phyloP scores from a whole-genome alignment of 305 asterid genomes.

The Stenogyne calaminthoides region DNA sequence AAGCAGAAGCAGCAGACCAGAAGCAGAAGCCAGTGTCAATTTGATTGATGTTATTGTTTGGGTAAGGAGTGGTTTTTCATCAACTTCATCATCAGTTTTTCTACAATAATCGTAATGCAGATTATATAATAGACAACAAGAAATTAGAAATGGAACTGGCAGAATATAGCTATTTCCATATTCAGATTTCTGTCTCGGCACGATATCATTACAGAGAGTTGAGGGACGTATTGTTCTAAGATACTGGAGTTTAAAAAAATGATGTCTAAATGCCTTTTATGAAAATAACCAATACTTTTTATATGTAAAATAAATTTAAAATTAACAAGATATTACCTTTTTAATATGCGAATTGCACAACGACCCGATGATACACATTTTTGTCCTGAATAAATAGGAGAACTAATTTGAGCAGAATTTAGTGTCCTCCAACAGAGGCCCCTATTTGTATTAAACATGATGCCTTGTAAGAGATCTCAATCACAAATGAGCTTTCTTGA shows the following conservation, averaged over 20 bases:
- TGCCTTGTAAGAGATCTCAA: not conserved
- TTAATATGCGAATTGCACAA: too few relatives aligned
- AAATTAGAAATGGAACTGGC: not conserved
- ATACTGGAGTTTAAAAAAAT: too few relatives aligned
- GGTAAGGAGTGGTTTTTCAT: too few relatives aligned
- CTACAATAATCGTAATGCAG: not conserved
- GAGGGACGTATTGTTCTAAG: not conserved
- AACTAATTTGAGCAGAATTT: not conserved
- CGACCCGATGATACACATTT: too few relatives aligned
- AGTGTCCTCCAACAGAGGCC: not conserved
- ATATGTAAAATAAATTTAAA: too few relatives aligned
- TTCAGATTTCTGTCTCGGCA: not conserved
- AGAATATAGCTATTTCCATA: not conserved
- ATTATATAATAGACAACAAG: too few relatives aligned
- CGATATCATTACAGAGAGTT: constrained; percentile 16
- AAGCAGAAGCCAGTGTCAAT: too few relatives aligned
- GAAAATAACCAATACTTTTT: too few relatives aligned
- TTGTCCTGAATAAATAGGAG: not conserved
- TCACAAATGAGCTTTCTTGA: not conserved
- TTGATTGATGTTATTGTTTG: too few relatives aligned
- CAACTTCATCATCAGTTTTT: not conserved
- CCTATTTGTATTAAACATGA: not conserved
- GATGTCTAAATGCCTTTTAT: not conserved
- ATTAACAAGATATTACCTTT: too few relatives aligned
- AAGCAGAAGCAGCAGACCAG: too few relatives aligned